Base-by-base conservation (phyloP, 2,329 filamentous ascomycete species). In the Microsporum ferrugineum region DNA sequence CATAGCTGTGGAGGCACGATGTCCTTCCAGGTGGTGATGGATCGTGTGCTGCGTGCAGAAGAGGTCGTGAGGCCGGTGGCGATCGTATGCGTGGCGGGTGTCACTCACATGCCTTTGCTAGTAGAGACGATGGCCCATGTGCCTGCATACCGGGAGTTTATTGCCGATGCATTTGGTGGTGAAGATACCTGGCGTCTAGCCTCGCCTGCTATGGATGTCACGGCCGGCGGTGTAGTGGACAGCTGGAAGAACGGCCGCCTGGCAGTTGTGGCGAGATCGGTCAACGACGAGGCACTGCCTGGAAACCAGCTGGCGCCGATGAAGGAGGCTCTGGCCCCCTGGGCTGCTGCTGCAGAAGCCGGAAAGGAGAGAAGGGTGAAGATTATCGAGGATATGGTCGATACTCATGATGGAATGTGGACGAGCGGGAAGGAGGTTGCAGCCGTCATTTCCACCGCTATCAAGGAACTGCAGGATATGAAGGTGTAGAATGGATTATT, bases 291-390 rank as follows among this genome's bases (percentile, higher is more conserved):
- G 45, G 65, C 78, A 38, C 74, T 78, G 6, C 73, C 77, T 66
- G 61, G 63, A 51, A 64, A 62, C 1, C 77, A 79, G 64, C 58
- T 70, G 5, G 68, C 72, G 49, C 67, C 57, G 1, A 77, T 83
- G 80, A 67, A 79, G 77, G 64, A 79, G 71, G 71, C 77, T 71
- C 71, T 82, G 76, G 70, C 79, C 72, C 68, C 75, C 69, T 76
- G 79, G 79, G 70, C 79, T 70, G 66, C 70, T 70, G 67, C 70
- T 68, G 71, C 71, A 12, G 39, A 17, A 72, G 71, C 73, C 73
- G 69, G 70, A 72, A 70, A 73, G 73, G 68, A 69, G 74, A 75
- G 68, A 58, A 61, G 66, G 68, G 71, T 77, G 63, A 69, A 77
- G 14, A 56, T 67, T 69, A 71, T 79, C 1, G 39, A 69, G 2